Conservation (phyloP, 257 asterid species). For the Solanum ossicruentum region DNA sequence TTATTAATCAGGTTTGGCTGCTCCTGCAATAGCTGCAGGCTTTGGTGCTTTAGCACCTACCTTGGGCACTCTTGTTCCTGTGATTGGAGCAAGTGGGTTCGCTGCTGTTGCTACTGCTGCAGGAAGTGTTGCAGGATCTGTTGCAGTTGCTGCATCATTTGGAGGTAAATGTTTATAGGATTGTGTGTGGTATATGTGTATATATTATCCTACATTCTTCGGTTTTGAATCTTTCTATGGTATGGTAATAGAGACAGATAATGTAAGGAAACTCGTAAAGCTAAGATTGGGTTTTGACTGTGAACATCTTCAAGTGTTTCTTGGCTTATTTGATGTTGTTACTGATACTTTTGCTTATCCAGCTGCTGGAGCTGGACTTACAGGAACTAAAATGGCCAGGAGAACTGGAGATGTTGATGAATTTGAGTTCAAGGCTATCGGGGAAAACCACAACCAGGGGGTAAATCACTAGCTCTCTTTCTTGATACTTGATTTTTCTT, state of each 20-base stretch:
- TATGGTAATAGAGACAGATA: neutral
- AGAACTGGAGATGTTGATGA: slow-evolving; percentile 92
- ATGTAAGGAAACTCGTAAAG: neutral
- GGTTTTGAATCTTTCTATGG: neutral
- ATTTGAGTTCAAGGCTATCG: slow-evolving; percentile 81
- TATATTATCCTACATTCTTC: neutral
- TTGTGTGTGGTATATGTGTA: neutral
- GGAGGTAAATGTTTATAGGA: slow-evolving; percentile 39
- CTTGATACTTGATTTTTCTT: neutral
- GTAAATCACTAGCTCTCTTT: slow-evolving; percentile 28
- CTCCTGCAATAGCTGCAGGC: slow-evolving; percentile 99
- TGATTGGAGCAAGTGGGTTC: slow-evolving; percentile 88
- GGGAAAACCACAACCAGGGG: slow-evolving; percentile 92
- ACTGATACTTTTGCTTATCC: slow-evolving; percentile 6
- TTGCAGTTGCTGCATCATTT: slow-evolving; percentile 95
- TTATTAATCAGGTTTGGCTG: slow-evolving; percentile 59
- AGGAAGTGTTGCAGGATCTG: slow-evolving; percentile 96
- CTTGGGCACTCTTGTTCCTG: slow-evolving; percentile 74
- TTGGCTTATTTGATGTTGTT: neutral
- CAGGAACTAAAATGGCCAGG: slow-evolving; percentile 87
- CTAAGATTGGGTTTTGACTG: neutral
- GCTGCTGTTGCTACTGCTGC: slow-evolving; percentile 95
- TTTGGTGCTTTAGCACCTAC: slow-evolving; percentile 91
- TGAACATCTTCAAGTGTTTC: neutral
- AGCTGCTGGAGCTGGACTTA: slow-evolving; percentile 99